A percentile compares a stretch with the other conserved stretches of the same genome.
These are phyloP conservation scores for Boechera stricta DNA, from an alignment of 345 rosid species.

Conservation along the genomic window DNA sequence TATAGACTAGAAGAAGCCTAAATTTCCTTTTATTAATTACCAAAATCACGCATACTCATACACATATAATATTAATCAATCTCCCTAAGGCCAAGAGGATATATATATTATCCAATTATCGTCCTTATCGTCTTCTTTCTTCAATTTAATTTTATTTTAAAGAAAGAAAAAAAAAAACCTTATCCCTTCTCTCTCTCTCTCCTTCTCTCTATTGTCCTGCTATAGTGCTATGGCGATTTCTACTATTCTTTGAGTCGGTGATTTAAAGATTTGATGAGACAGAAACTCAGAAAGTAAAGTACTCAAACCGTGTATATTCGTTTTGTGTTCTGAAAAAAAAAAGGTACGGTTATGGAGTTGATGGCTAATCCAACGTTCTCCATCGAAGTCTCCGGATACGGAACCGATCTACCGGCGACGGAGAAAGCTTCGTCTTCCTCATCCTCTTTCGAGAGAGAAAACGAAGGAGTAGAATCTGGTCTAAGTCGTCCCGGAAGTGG, in stretches of 20 bases:
- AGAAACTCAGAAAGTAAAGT: slow-evolving; percentile 27
- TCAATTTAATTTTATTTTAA: slow-evolving; percentile 15
- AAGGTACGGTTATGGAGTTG: slow-evolving; percentile 53
- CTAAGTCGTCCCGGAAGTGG: slow-evolving; percentile 38
- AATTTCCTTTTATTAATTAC: slow-evolving; percentile 13
- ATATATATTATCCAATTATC: slow-evolving; percentile 28
- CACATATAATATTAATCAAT: background rate
- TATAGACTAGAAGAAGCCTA: slow-evolving; percentile 14
- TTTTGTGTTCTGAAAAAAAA: slow-evolving; percentile 19
- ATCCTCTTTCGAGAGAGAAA: slow-evolving; percentile 1
- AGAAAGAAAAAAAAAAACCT: slow-evolving; percentile 18
- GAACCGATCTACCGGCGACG: slow-evolving; percentile 40
- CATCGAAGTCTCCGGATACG: slow-evolving; percentile 51
- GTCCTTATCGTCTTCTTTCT: slow-evolving; percentile 37
- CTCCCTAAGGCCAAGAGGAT: background rate
- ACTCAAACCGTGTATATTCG: slow-evolving; percentile 13
- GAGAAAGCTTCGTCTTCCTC: slow-evolving; percentile 39
- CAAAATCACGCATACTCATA: slow-evolving; percentile 34
- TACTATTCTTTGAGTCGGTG: slow-evolving; percentile 41
- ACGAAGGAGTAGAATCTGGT: slow-evolving; percentile 19
- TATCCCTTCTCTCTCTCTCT: slow-evolving; percentile 36
- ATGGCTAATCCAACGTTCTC: slow-evolving; percentile 55
- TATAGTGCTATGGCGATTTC: slow-evolving; percentile 40
- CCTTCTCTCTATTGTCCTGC: slow-evolving; percentile 19
- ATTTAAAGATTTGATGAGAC: slow-evolving; percentile 46